These are phyloP conservation scores for Saccharum hybrid DNA, from an alignment of 202 grass and related monocot genomes.

Conservation along the genomic window DNA sequence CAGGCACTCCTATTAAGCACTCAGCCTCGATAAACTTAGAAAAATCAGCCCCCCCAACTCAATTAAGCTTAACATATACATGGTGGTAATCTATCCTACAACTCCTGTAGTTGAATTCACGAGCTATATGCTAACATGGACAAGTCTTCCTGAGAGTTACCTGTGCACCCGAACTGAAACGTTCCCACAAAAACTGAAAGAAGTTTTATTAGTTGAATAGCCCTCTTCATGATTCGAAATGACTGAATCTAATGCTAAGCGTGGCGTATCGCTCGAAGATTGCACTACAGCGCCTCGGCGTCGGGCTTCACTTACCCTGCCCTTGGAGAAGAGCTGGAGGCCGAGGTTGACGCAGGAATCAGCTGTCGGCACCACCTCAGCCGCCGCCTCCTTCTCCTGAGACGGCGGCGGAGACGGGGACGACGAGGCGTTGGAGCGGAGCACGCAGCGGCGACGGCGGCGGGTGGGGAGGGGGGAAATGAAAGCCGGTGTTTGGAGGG, in stretches of 20 bases:
- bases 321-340: constrained; percentile 86
- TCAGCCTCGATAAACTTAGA: neutral
- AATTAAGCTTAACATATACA: neutral
- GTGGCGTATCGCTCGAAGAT: neutral
- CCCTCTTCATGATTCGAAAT: neutral
- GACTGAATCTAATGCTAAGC: neutral
- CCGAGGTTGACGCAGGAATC: constrained; percentile 86
- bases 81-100: neutral
- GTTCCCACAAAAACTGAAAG: neutral
- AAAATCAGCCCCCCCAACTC: constrained; percentile 18
- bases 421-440: constrained; percentile 45
- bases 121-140: neutral
- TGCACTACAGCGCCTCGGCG: neutral
- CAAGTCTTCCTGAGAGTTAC: neutral
- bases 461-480: neutral
- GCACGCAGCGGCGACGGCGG: constrained; percentile 21
- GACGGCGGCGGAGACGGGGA: constrained; percentile 53
- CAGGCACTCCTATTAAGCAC: neutral
- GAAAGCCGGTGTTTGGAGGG: constrained; percentile 20
- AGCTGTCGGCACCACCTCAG: constrained; percentile 46
- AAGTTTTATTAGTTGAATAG: neutral
- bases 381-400: constrained; percentile 58
- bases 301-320: constrained; percentile 63
- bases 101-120: neutral
- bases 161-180: neutral